These are phyloP conservation scores for Wickerhamomyces strasburgensis DNA, from an alignment of 805 yeast genomes.

Conservation along the genomic window DNA sequence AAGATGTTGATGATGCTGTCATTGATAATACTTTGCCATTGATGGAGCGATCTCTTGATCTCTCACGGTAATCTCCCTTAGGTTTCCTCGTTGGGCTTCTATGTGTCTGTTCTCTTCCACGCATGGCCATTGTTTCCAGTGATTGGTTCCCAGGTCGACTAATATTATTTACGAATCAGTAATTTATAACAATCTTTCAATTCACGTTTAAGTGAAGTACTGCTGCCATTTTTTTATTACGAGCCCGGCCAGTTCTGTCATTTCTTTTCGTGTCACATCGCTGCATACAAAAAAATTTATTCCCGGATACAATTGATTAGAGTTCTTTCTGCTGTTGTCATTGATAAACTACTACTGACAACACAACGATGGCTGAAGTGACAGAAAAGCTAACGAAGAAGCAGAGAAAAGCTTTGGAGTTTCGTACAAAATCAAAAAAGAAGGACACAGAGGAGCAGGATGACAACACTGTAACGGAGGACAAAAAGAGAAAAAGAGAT, in stretches of 20 bases:
- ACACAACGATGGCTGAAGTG: conserved; percentile 10
- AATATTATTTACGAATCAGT: too few species aligned
- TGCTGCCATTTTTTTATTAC: too few species aligned
- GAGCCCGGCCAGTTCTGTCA: too few species aligned
- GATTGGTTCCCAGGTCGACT: too few species aligned
- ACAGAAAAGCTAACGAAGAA: conserved; percentile 54
- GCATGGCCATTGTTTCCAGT: too few species aligned
- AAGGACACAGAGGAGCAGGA: conserved; percentile 24
- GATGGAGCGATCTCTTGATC: not conserved
- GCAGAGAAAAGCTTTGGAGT: conserved; percentile 58
- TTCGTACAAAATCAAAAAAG: conserved; percentile 34
- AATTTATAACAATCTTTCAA: too few species aligned
- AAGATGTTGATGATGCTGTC: too few species aligned
- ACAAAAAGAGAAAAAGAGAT: conserved; percentile 22
- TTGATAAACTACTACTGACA: too few species aligned
- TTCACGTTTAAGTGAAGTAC: too few species aligned
- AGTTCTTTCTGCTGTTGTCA: not conserved
- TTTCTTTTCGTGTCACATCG: not conserved
- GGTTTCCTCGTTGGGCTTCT: not conserved
- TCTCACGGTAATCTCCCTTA: not conserved
- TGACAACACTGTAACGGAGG: conserved; percentile 21
- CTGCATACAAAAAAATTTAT: conserved; percentile 7
- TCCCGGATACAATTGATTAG: not conserved
- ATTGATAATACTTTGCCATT: too few species aligned
- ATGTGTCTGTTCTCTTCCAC: too few species aligned